phyloP scores from a whole-genome alignment of 2,329 filamentous ascomycete genomes.

The Aspergillus fumigatus region DNA sequence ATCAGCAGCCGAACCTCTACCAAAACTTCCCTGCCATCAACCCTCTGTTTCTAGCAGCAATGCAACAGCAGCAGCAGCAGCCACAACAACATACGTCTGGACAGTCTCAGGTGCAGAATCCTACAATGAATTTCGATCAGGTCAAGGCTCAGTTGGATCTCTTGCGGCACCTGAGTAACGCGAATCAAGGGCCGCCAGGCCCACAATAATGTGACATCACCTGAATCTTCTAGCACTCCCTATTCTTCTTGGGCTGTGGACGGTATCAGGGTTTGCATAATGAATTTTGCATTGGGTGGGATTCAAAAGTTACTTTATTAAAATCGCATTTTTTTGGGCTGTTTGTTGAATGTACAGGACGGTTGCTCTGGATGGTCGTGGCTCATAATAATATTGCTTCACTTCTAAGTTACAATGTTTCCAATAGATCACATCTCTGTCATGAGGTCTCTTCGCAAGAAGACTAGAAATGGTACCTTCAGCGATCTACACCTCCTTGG shows the following conservation, averaged over 20 bases:
- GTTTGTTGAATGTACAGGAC: neutral
- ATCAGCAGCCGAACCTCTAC: conserved; percentile 42
- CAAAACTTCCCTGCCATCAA: conserved; percentile 46
- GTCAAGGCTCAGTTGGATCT: conserved; percentile 41
- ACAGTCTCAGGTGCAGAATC: conserved; percentile 22
- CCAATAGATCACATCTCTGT: neutral
- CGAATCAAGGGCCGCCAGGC: conserved; percentile 28
- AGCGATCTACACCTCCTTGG: conserved; percentile 21
- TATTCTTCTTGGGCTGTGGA: conserved; percentile 10
- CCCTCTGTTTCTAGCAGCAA: conserved; percentile 51
- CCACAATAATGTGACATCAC: conserved; percentile 15
- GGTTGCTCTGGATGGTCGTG: neutral
- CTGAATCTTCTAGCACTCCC: conserved; percentile 1
- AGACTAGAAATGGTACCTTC: neutral
- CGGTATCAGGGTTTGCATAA: conserved; percentile 18
- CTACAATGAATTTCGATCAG: conserved; percentile 36
- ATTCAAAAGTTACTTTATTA: neutral
- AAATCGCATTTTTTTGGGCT: neutral
- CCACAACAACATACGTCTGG: conserved; percentile 8
- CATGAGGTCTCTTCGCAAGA: conserved; percentile 2
- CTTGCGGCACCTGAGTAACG: conserved; percentile 33
- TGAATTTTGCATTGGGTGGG: conserved; percentile 1
- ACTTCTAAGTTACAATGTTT: neutral
- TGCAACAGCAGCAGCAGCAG: conserved; percentile 39
- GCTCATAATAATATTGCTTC: neutral